Percentiles rank a stretch among this genome's conserved stretches.
phyloP scores from a whole-genome alignment of 2,329 filamentous ascomycete genomes.

The Fusarium verticillioides region DNA sequence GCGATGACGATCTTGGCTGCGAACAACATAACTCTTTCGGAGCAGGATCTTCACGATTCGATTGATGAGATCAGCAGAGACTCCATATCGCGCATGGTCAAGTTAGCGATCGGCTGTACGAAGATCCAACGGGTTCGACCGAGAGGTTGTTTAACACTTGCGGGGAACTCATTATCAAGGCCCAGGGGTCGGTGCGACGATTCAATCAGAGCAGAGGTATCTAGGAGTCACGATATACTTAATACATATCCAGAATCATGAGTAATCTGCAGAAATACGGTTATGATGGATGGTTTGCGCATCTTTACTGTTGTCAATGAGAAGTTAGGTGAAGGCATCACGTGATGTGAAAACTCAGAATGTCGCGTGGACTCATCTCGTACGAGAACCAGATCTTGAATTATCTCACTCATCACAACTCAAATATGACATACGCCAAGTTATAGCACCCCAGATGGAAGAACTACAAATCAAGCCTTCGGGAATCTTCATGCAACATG shows the following conservation, averaged over 20 bases:
- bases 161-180: rapidly evolving
- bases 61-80: background rate
- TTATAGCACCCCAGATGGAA: conserved; percentile 39
- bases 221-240: rapidly evolving
- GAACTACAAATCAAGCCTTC: conserved; percentile 44
- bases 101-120: rapidly evolving
- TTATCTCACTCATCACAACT: background rate
- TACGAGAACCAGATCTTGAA: background rate
- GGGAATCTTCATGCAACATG: conserved; percentile 56
- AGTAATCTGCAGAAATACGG: background rate
- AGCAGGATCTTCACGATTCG: background rate
- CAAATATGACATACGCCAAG: rapidly evolving
- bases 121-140: rapidly evolving
- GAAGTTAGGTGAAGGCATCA: rapidly evolving
- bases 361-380: background rate
- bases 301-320: rapidly evolving
- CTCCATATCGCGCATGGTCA: background rate
- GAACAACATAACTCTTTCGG: background rate
- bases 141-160: background rate
- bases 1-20: background rate
- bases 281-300: background rate
- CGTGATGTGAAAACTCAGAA: conserved; percentile 19
- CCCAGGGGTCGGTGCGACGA: rapidly evolving
- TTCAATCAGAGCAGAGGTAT: rapidly evolving
- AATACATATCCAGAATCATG: background rate